phyloP scores from a whole-genome alignment of 2,329 filamentous ascomycete genomes.

The Exophiala spinifera region DNA sequence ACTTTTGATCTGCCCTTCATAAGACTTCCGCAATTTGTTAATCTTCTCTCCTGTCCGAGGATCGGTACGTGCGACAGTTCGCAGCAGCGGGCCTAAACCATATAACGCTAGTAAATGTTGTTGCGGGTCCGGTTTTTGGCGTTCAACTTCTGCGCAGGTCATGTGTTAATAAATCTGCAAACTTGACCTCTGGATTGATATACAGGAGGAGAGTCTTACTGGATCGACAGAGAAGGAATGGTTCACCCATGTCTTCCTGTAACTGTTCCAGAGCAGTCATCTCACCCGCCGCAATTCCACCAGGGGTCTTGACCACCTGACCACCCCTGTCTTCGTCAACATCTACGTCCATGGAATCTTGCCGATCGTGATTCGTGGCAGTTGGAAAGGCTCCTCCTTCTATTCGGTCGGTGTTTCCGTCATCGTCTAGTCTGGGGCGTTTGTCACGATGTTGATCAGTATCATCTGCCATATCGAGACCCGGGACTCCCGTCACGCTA shows the following conservation, averaged over 20 bases:
- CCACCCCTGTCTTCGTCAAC: not conserved
- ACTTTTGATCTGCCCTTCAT: conserved; percentile 50
- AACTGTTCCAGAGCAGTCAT: conserved; percentile 42
- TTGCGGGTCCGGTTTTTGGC: conserved; percentile 54
- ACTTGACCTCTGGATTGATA: conserved; percentile 32
- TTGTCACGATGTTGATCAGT: conserved; percentile 28
- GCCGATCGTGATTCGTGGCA: conserved; percentile 28
- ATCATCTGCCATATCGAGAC: conserved; percentile 38
- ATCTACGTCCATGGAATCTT: conserved; percentile 17
- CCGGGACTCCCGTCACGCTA: conserved; percentile 40
- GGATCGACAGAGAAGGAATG: conserved; percentile 50
- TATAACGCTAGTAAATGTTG: conserved; percentile 60
- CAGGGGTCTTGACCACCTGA: not conserved
- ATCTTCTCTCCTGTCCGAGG: conserved; percentile 63
- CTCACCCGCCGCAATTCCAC: conserved; percentile 19
- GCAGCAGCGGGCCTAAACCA: conserved; percentile 54
- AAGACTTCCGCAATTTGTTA: conserved; percentile 58
- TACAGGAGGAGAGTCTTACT: conserved; percentile 48
- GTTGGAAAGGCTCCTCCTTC: conserved; percentile 19
- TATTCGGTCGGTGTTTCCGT: conserved; percentile 18
- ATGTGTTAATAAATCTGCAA: conserved; percentile 45
- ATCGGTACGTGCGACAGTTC: conserved; percentile 58
- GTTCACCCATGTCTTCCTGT: conserved; percentile 45
- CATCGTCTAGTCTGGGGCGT: conserved; percentile 22
- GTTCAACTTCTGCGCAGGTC: conserved; percentile 41